phyloP scores from a whole-genome alignment of 495 filamentous ascomycete species.

The Haplographium delicatum region DNA sequence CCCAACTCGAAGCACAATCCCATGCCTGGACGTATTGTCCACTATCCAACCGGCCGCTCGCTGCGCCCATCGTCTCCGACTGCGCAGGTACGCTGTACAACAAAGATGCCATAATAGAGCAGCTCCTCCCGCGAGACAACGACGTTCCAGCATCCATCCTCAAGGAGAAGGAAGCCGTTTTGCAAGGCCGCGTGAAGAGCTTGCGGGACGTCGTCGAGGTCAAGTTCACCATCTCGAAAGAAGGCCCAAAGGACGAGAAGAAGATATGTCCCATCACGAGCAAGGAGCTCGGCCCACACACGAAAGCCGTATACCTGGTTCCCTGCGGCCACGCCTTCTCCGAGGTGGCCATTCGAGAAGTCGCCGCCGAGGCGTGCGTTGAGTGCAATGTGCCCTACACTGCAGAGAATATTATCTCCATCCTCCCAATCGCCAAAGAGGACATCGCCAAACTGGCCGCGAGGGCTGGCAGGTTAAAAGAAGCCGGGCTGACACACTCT shows the following conservation, averaged over 20 bases:
- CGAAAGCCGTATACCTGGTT: constrained; percentile 82
- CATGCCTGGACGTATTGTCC: constrained; percentile 86
- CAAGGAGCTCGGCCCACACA: constrained; percentile 74
- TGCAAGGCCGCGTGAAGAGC: constrained; percentile 67
- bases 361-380: constrained; percentile 47
- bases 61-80: constrained; percentile 77
- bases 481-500: constrained; percentile 73
- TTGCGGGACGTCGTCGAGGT: constrained; percentile 87
- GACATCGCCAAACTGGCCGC: constrained; percentile 65
- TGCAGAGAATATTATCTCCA: constrained; percentile 72
- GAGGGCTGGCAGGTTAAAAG: constrained; percentile 60
- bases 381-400: constrained; percentile 75
- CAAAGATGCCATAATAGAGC: constrained; percentile 84
- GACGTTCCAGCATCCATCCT: constrained; percentile 28
- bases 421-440: constrained; percentile 63
- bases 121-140: constrained; percentile 63
- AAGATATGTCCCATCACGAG: constrained; percentile 77
- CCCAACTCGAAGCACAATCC: constrained; percentile 72
- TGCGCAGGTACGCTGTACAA: constrained; percentile 84
- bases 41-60: constrained; percentile 69
- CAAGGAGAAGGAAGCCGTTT: constrained; percentile 60
- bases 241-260: constrained; percentile 40
- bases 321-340: constrained; percentile 95
- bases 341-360: constrained; percentile 75
- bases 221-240: constrained; percentile 51